Evolutionary conservation across 768 basidiomycete species (phyloP).

Genomic region (Tulasnella sp.): DNA sequence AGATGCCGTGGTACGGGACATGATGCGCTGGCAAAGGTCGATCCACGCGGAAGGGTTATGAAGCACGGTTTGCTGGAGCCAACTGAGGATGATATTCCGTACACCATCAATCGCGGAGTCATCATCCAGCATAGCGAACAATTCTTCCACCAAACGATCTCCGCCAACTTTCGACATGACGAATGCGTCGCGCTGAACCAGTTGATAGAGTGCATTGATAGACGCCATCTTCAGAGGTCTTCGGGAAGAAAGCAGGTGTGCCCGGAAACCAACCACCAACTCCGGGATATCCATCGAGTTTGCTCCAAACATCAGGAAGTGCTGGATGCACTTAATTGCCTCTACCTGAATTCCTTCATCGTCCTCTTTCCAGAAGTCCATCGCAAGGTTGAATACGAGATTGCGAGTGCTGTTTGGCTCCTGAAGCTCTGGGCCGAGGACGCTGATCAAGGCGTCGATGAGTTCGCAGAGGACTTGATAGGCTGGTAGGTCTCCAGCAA

Average conservation of each 20-base stretch:
- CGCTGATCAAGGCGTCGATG: conserved; percentile 87
- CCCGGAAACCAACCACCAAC: conserved; percentile 71
- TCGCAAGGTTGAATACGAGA: conserved; percentile 77
- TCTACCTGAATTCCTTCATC: conserved; percentile 88
- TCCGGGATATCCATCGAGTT: conserved; percentile 76
- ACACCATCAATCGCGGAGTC: conserved; percentile 93
- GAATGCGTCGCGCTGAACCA: conserved; percentile 91
- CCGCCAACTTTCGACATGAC: conserved; percentile 91
- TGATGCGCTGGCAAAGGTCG: conserved; percentile 93
- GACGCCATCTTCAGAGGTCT: conserved; percentile 88
- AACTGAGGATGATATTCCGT: conserved; percentile 84
- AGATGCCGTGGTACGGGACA: conserved; percentile 86
- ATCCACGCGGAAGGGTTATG: conserved; percentile 97
- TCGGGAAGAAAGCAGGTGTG: conserved; percentile 72
- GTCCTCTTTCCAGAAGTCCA: conserved; percentile 76
- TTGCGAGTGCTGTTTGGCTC: conserved; percentile 77
- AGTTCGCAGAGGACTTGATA: conserved; percentile 90
- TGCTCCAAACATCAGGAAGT: conserved; percentile 93
- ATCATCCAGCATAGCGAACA: conserved; percentile 93
- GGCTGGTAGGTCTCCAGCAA: conserved; percentile 84
- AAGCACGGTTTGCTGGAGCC: conserved; percentile 91
- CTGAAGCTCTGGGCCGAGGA: conserved; percentile 92
- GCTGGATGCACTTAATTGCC: conserved; percentile 93
- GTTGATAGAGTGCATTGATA: conserved; percentile 93
- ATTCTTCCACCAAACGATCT: conserved; percentile 86